phyloP scores from a whole-genome alignment of 768 basidiomycete species.

The Phaffia australis region DNA sequence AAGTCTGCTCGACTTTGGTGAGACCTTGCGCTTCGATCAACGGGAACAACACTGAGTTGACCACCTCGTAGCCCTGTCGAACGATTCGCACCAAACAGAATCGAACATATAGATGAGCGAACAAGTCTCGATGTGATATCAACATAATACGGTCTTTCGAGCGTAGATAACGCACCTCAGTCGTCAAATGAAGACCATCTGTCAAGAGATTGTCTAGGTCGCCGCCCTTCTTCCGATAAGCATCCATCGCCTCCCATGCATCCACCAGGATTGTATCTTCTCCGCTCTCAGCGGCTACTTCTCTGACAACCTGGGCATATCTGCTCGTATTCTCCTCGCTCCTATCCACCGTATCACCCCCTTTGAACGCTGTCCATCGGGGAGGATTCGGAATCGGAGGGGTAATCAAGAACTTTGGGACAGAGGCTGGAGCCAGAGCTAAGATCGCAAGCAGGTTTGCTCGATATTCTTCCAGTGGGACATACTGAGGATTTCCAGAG shows the following conservation, averaged over 20 bases:
- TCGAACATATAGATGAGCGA: background rate
- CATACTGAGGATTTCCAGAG: conserved; percentile 3
- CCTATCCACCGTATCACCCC: background rate
- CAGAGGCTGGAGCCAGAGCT: conserved; percentile 7
- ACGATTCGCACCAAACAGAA: background rate
- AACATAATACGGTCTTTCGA: no score
- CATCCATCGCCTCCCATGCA: conserved; percentile 22
- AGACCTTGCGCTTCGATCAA: conserved; percentile 7
- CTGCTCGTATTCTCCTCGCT: conserved; percentile 10
- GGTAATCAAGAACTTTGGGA: conserved; percentile 7
- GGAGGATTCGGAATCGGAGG: conserved; percentile 11
- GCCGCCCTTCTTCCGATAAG: background rate
- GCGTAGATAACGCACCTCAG: conserved; percentile 4
- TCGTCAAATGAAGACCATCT: conserved; percentile 17
- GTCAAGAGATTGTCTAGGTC: conserved; percentile 13
- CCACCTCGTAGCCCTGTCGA: conserved; percentile 16
- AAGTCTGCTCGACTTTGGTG: conserved; percentile 7
- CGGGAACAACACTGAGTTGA: conserved; percentile 7
- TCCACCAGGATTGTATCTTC: conserved; percentile 11
- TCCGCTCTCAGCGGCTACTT: conserved; percentile 10
- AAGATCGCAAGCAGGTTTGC: conserved; percentile 15
- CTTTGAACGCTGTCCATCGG: conserved; percentile 2
- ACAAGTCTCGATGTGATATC: background rate
- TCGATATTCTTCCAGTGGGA: conserved; percentile 6
- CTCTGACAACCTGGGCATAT: conserved; percentile 16